phyloP scores from a whole-genome alignment of 208 protist species.

The Leishmania braziliensis region DNA sequence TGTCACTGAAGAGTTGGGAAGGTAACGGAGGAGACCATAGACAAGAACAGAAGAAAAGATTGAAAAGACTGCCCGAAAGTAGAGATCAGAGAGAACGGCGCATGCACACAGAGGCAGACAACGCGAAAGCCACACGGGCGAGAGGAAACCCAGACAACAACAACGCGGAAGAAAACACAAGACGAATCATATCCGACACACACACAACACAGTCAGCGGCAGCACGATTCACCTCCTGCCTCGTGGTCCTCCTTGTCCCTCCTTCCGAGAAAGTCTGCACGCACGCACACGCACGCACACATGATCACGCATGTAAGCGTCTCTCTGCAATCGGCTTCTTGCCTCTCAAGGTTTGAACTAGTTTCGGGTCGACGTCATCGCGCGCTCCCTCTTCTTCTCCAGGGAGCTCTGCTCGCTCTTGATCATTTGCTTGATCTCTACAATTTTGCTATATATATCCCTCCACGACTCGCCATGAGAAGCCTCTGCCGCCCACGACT shows the following conservation, averaged over 20 bases:
- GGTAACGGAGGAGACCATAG: not conserved
- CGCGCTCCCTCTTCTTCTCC: conserved; percentile 27
- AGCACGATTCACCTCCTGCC: not conserved
- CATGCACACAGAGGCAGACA: conserved; percentile 5
- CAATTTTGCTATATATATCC: conserved; percentile 75
- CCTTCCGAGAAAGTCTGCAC: not conserved
- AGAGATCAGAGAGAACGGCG: not conserved
- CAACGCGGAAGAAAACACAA: not conserved
- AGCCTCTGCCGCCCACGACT: conserved; percentile 64
- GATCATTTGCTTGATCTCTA: conserved; percentile 69
- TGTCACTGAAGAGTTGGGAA: not conserved
- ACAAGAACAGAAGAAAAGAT: not conserved
- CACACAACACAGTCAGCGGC: not conserved
- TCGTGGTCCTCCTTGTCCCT: not conserved
- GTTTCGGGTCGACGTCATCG: conserved; percentile 9
- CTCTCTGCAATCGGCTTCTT: not conserved
- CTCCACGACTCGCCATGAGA: conserved; percentile 77
- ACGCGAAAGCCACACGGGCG: not conserved
- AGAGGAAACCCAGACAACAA: not conserved
- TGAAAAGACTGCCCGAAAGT: not conserved
- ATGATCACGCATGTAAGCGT: not conserved
- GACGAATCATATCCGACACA: not conserved
- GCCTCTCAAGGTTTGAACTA: not conserved
- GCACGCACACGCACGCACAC: not conserved
- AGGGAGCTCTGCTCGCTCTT: conserved; percentile 55